A percentile compares a stretch with the other conserved stretches of the same genome.
Evolutionary conservation across 2,329 filamentous ascomycete species (phyloP).

Genomic region (Paraconiothyrium brasiliense): DNA sequence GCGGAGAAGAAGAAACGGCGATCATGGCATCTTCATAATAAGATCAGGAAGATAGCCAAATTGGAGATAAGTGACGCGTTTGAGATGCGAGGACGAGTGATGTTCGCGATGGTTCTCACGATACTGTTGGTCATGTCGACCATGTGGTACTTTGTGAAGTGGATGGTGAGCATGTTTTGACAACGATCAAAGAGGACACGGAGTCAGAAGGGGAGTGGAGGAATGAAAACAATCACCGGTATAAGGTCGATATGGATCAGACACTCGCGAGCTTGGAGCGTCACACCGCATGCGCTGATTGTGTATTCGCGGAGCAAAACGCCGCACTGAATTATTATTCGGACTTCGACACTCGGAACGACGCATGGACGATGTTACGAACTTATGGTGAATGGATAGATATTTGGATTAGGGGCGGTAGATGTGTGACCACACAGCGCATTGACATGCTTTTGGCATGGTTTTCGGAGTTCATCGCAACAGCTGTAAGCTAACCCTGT

Average conservation of each 20-base stretch:
- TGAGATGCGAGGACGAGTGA: slow-evolving; percentile 64
- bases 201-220: not conserved
- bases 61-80: slow-evolving; percentile 72
- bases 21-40: slow-evolving; percentile 53
- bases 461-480: too few species aligned
- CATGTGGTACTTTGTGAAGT: slow-evolving; percentile 32
- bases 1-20: slow-evolving; percentile 31
- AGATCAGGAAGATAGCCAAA: slow-evolving; percentile 65
- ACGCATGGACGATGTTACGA: too few species aligned
- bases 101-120: slow-evolving; percentile 58
- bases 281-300: too few species aligned
- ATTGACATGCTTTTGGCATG: too few species aligned
- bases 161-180: slow-evolving; percentile 24
- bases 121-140: slow-evolving; percentile 27
- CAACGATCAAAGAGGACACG: not conserved
- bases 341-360: too few species aligned
- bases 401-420: too few species aligned
- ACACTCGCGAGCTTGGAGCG: too few species aligned
- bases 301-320: too few species aligned
- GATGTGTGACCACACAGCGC: too few species aligned
- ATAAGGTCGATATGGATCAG: not conserved
- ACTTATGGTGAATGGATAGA: too few species aligned
- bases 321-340: too few species aligned
- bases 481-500: too few species aligned
- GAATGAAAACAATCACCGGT: not conserved